phyloP scores from a whole-genome alignment of 2,329 filamentous ascomycete genomes.

The Penicillium sp. region DNA sequence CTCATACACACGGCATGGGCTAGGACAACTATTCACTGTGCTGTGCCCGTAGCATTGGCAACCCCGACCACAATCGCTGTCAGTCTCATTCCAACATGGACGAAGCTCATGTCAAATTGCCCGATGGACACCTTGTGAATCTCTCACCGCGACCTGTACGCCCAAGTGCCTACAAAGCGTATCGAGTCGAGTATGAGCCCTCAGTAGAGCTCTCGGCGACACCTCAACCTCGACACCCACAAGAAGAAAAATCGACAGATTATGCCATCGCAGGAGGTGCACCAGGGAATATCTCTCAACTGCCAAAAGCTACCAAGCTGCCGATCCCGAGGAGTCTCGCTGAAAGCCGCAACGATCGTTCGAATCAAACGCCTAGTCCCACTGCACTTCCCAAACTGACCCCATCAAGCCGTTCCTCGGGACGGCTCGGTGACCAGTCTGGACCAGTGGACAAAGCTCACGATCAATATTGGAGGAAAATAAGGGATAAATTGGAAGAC shows the following conservation, averaged over 20 bases:
- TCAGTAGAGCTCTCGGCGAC: slow-evolving; percentile 11
- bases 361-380: slow-evolving; percentile 17
- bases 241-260: slow-evolving; percentile 9
- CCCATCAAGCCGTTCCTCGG: slow-evolving; percentile 6
- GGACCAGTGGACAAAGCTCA: slow-evolving; percentile 23
- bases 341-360: slow-evolving; percentile 20
- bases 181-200: slow-evolving; percentile 16
- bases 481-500: slow-evolving; percentile 30
- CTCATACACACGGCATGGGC: slow-evolving; percentile 20
- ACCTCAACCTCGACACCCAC: slow-evolving; percentile 4
- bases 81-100: slow-evolving; percentile 27
- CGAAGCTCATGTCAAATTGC: slow-evolving; percentile 26
- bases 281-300: slow-evolving; percentile 17
- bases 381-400: slow-evolving; percentile 17
- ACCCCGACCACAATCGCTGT: slow-evolving; percentile 1
- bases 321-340: slow-evolving; percentile 26
- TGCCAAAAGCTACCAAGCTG: slow-evolving; percentile 29
- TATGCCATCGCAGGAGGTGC: slow-evolving; percentile 7
- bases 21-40: slow-evolving; percentile 15
- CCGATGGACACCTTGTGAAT: slow-evolving; percentile 33
- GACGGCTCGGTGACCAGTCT: slow-evolving; percentile 10
- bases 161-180: slow-evolving; percentile 18
- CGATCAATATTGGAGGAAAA: slow-evolving; percentile 32
- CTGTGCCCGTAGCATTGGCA: slow-evolving; percentile 22
- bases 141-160: slow-evolving; percentile 27